Evolutionary conservation across 306 rosid genomes (phyloP).

Genomic region (Quercus dentata): DNA sequence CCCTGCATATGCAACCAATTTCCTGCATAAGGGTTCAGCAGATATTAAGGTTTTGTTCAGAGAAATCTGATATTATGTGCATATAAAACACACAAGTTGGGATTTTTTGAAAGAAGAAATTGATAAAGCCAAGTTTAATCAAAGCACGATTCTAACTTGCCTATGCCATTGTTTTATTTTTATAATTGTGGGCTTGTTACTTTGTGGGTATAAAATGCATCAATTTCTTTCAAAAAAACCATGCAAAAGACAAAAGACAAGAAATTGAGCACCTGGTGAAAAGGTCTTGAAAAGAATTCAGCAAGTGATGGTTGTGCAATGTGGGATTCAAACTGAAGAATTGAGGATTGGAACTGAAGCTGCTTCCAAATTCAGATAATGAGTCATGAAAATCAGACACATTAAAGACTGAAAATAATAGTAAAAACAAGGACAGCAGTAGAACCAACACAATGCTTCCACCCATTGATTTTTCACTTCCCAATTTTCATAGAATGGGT

Average conservation of each 20-base stretch:
- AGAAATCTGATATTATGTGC: neutral
- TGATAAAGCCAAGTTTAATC: neutral
- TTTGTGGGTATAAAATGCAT: conserved; percentile 1
- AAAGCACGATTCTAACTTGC: neutral
- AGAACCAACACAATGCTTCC: conserved; percentile 2
- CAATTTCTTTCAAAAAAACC: neutral
- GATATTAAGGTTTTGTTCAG: conserved; percentile 2
- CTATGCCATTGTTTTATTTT: neutral
- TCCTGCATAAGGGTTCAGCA: conserved; percentile 36
- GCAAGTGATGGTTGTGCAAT: conserved; percentile 6
- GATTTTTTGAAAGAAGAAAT: neutral
- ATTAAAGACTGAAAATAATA: conserved; percentile 1
- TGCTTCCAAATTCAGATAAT: conserved; percentile 15
- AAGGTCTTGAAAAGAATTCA: conserved; percentile 8
- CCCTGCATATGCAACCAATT: conserved; percentile 13
- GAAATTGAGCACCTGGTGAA: conserved; percentile 15
- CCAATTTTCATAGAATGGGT: neutral
- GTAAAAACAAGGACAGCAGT: conserved; percentile 7
- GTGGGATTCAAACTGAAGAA: conserved; percentile 18
- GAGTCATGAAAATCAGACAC: conserved; percentile 21
- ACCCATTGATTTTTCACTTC: conserved; percentile 21
- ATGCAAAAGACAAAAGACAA: neutral
- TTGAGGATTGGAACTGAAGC: conserved; percentile 19
- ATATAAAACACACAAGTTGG: neutral
- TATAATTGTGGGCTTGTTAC: neutral